Base-by-base conservation (phyloP, 129 eudicot species). In the Rutidosis leptorrhynchoides region DNA sequence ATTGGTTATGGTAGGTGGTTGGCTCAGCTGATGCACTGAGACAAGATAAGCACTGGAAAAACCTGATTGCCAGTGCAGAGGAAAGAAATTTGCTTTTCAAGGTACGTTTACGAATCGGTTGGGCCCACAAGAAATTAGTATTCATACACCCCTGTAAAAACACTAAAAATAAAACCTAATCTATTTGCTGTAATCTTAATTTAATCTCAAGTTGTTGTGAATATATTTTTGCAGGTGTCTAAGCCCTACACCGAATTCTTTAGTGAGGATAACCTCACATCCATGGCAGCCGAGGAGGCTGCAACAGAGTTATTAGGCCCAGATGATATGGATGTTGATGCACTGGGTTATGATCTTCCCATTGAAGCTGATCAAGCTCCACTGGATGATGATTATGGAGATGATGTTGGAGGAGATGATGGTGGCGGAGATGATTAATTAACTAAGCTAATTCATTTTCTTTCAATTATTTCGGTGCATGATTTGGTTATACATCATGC, bases 61-160 rank as follows among this genome's bases (percentile, higher is more conserved):
- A 82, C 80, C 87, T n/a, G 26, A 75, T 94, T 32, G 79, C 85
- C 74, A 80, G 85, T 73, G 99, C 99, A 42, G 95, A 89, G 79
- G 72, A 81, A 85, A 82, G 89, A 54, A 76, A 79, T 45, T 73
- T 58, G 48, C 81, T 89, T 42, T 69, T 72, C 72, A 81, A 94
- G 99, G 99, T 84, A 55, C 12, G 63, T 46, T n/a, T 68, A 46
- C n/a, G 27, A 17, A 10, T 21, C 24, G 53, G 21, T 6, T 0
- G 25, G 25, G 28, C 61, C 37, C 1, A 49, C 56, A 14, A 49
- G 20, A 22, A 22, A 60, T 23, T 57, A 7, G 40, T 37, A 14
- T 22, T 68, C 12, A 7, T 5, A 60, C 4, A 27, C 4, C 23
- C n/a, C 19, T 49, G 0, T 60, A 2, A 37, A 40, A 40, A 37